Percentiles rank a stretch among this genome's conserved stretches.
phyloP scores from a whole-genome alignment of 768 basidiomycete genomes.

The Lactifluus rugatus region DNA sequence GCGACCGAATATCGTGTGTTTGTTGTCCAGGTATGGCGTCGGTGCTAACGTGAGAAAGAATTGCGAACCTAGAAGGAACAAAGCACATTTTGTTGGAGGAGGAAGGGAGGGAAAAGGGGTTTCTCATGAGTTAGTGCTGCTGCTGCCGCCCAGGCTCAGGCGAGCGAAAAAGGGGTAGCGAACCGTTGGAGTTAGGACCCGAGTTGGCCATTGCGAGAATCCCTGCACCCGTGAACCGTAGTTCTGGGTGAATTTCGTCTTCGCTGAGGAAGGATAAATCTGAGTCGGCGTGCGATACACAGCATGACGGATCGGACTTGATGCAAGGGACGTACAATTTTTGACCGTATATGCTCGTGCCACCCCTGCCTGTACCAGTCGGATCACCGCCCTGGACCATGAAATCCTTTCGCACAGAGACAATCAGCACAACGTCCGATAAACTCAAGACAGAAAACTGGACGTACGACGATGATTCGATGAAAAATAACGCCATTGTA shows the following conservation, averaged over 20 bases:
- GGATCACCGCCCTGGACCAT: slow-evolving; percentile 97
- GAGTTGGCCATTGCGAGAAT: slow-evolving; percentile 98
- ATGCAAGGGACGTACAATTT: slow-evolving; percentile 55
- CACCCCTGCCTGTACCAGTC: slow-evolving; percentile 89
- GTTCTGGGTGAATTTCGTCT: slow-evolving; percentile 84
- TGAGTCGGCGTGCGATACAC: too few species aligned
- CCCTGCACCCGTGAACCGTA: slow-evolving; percentile 92
- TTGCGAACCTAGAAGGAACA: slow-evolving; percentile 62
- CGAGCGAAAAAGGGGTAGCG: slow-evolving; percentile 14
- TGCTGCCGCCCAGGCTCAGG: too few species aligned
- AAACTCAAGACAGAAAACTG: background rate
- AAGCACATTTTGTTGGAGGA: too few species aligned
- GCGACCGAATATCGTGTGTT: slow-evolving; percentile 86
- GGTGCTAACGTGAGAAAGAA: slow-evolving; percentile 85
- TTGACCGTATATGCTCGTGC: slow-evolving; percentile 80
- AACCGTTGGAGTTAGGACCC: slow-evolving; percentile 85
- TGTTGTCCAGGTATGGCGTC: slow-evolving; percentile 76
- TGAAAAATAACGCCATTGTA: slow-evolving; percentile 89
- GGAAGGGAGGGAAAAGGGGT: background rate
- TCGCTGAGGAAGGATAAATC: slow-evolving; percentile 49
- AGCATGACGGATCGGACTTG: too few species aligned
- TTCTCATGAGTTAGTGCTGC: too few species aligned
- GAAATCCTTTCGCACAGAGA: slow-evolving; percentile 54
- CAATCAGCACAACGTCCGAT: background rate
- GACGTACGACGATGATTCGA: slow-evolving; percentile 73